Evolutionary conservation across 208 protist species (phyloP), one percentile per base, ranked within the genome.

Genomic region (Leishmania tarentolae): DNA sequence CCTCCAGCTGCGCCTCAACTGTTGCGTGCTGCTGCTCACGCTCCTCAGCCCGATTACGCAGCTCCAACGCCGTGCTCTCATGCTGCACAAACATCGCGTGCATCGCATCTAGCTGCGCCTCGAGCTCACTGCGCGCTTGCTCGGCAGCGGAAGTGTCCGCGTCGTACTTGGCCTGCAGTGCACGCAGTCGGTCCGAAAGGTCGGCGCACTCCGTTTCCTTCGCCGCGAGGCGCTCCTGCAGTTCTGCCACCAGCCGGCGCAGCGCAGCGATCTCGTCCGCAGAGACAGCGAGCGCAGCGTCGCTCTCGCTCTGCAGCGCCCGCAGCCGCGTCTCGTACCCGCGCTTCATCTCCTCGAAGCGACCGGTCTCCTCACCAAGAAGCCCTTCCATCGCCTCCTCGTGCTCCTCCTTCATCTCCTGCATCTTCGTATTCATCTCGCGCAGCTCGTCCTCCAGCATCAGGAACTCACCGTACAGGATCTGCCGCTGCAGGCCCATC

Each of bases 351-450:
- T 88, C 85, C 31, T 87, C 88, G 61, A 78, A 87, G 24, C 78
- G 71, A 28, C 81, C 86, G 35, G 84, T 61, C 77, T 94, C 90
- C 75, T 93, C 92, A 61, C 83, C 88, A 31, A 94, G 81, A 37
- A 94, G 59, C 13, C 69, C 82, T 86, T 96, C 93, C 17, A 93
- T 82, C 40, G 87, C 83, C 74, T 94, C 90, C 78, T 95, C 90
- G 82, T 97, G 88, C 80, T 93, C 86, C 53, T 91, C 86, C 63
- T 88, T 88, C 86, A 95, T 88, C 74, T 92, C 85, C 77, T 94
- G 91, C 83, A 95, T 88, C 80, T 92, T 94, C 52, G 90, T 89
- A 74, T 93, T 90, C 56, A 92, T 35, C 42, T 90, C 83, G 59
- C 89, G 87, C 63, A 94, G 81, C 76, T 93, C 82, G 46, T 95